phyloP scores from a whole-genome alignment of 2,329 filamentous ascomycete genomes.

The Seiridium cupressi region DNA sequence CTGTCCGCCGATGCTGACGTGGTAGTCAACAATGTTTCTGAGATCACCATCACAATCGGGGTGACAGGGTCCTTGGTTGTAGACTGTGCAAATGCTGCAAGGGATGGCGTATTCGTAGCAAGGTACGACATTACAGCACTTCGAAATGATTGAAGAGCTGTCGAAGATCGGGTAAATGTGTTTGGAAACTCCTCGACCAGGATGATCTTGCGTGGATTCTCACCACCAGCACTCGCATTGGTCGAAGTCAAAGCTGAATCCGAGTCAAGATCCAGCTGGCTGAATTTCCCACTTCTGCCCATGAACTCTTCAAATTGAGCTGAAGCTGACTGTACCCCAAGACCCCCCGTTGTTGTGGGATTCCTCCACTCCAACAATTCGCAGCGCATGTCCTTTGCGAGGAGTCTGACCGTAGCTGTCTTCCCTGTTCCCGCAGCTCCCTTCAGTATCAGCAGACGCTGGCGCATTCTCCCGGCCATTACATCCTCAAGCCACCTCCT shows the following conservation, averaged over 20 bases:
- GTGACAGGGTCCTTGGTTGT: slow-evolving; percentile 47
- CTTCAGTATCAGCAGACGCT: slow-evolving; percentile 81
- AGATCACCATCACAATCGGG: slow-evolving; percentile 86
- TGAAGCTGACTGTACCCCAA: slow-evolving; percentile 67
- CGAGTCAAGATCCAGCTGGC: slow-evolving; percentile 57
- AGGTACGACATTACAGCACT: slow-evolving; percentile 74
- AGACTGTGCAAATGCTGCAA: slow-evolving; percentile 44
- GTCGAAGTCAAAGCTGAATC: slow-evolving; percentile 15
- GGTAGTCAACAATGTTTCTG: slow-evolving; percentile 84
- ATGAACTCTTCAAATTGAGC: slow-evolving; percentile 92
- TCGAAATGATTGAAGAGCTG: slow-evolving; percentile 68
- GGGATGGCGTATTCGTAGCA: slow-evolving; percentile 61
- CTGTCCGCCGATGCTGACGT: slow-evolving; percentile 84
- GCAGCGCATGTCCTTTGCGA: slow-evolving; percentile 74
- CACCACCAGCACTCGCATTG: slow-evolving; percentile 6
- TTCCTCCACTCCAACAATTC: slow-evolving; percentile 91
- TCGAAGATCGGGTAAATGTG: slow-evolving; percentile 66
- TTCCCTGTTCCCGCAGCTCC: slow-evolving; percentile 91
- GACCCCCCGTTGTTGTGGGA: slow-evolving; percentile 60
- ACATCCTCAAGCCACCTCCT: slow-evolving; percentile 78
- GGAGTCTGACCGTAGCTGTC: slow-evolving; percentile 78
- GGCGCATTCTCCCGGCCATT: slow-evolving; percentile 59
- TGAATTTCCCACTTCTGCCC: slow-evolving; percentile 75
- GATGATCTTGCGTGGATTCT: slow-evolving; percentile 54
- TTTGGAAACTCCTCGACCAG: slow-evolving; percentile 82